Evolutionary conservation across 1,284 basidiomycete species (phyloP).

Genomic region (Papiliotrema nemorosa): DNA sequence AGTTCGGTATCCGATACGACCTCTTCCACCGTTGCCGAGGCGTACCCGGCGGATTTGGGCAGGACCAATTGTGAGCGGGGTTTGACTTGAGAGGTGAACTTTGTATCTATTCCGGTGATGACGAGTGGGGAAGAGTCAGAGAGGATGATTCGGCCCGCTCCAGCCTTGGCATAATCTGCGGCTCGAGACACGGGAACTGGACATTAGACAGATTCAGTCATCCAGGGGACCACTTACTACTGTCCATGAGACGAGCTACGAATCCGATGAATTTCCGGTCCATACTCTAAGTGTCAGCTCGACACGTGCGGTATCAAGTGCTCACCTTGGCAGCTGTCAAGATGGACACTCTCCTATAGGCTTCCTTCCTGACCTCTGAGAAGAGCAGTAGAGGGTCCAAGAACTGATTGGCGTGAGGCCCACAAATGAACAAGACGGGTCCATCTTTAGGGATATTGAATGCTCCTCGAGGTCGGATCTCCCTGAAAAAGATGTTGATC

Average conservation of each 20-base stretch:
- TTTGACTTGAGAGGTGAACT: conserved; percentile 71
- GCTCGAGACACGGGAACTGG: conserved; percentile 90
- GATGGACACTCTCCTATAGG: conserved; percentile 78
- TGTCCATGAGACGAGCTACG: conserved; percentile 80
- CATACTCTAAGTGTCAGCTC: conserved; percentile 37
- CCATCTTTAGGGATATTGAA: conserved; percentile 91
- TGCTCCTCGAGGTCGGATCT: conserved; percentile 85
- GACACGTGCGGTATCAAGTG: neutral
- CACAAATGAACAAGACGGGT: conserved; percentile 93
- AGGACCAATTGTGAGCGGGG: conserved; percentile 86
- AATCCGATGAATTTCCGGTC: conserved; percentile 61
- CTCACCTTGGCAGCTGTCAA: conserved; percentile 80
- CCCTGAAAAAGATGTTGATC: conserved; percentile 95
- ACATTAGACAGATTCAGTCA: neutral
- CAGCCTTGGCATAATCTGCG: conserved; percentile 78
- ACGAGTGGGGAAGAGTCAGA: conserved; percentile 73
- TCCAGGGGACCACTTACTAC: conserved; percentile 62
- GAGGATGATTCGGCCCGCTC: conserved; percentile 69
- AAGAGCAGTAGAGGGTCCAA: conserved; percentile 88
- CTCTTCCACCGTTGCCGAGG: conserved; percentile 78
- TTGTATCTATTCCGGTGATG: conserved; percentile 71
- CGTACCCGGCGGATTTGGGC: conserved; percentile 74
- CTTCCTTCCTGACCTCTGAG: conserved; percentile 82
- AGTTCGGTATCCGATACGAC: conserved; percentile 82
- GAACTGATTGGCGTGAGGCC: conserved; percentile 97